Base-by-base conservation (phyloP, 2,329 filamentous ascomycete genomes). In the Xylaria sp. region DNA sequence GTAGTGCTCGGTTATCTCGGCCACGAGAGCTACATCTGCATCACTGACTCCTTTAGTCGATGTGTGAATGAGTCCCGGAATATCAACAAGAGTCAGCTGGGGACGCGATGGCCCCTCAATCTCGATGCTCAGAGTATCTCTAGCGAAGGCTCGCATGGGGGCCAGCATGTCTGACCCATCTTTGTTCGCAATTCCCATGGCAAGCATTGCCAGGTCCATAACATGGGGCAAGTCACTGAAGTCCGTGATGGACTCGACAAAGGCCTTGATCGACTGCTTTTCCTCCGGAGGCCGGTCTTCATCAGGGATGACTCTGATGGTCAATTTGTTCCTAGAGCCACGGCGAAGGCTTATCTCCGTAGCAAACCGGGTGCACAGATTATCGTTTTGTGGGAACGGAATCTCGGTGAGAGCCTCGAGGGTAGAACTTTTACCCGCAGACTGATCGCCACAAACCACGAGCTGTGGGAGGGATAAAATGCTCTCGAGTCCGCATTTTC, bases 381-480 rank as follows among this genome's bases (percentile, higher is more conserved):
- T 79, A 23, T 82, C 79, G n/a, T 83, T 80, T 1, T 73, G 70
- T 0, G 84, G 84, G 54, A 87, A 87, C 0, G 79, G 77, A 1
- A 87, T 79, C 6, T 81, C 78, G 0, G 84, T 83, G 19, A 88
- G 80, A 0, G 82, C 83, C 63, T 87, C 83, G 0, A 88, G 75
- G 0, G 86, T 81, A 0, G 83, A 85, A 44, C 81, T 85, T 66
- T 88, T 88, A 1, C 84, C 85, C 1, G 79, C 78, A 0, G 80
- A 83, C 64, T 85, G 83, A 54, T 85, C n/a, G n/a, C n/a, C n/a
- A n/a, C n/a, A n/a, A n/a, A n/a, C n/a, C n/a, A n/a, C n/a, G n/a
- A n/a, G n/a, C 80, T 82, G 78, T 1, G 81, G 81, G 0, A 82
- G 67, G 5, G 58, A 58, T 19, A 66, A 9, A 10, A 52, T 35